Evolutionary conservation across 768 basidiomycete species (phyloP).

Genomic region (Tricholoma sp.): DNA sequence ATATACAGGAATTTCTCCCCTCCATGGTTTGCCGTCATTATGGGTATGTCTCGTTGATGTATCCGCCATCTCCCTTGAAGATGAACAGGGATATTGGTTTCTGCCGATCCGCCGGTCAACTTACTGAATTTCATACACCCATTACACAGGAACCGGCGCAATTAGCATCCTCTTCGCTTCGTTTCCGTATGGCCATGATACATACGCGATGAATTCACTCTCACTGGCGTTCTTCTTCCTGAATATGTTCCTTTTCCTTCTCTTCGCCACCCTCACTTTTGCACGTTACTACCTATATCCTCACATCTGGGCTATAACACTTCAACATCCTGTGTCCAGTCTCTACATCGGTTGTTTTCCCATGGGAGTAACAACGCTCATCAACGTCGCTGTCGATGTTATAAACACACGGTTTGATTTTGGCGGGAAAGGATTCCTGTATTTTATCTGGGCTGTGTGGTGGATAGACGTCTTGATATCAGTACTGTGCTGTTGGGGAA

Average conservation of each 20-base stretch:
- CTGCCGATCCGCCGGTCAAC: not conserved
- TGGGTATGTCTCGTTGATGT: slow-evolving; percentile 28
- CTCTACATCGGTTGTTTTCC: slow-evolving; percentile 40
- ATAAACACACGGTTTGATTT: slow-evolving; percentile 38
- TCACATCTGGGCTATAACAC: slow-evolving; percentile 38
- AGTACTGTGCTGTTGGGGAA: slow-evolving; percentile 50
- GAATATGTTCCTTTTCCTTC: slow-evolving; percentile 39
- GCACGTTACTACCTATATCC: slow-evolving; percentile 40
- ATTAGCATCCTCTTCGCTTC: slow-evolving; percentile 51
- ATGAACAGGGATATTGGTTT: not conserved
- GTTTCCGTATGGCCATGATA: slow-evolving; percentile 49
- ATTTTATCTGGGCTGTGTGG: slow-evolving; percentile 54
- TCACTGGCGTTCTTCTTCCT: slow-evolving; percentile 24
- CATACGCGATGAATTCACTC: slow-evolving; percentile 31
- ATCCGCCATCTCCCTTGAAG: not conserved
- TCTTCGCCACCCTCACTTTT: slow-evolving; percentile 33
- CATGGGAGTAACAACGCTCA: slow-evolving; percentile 51
- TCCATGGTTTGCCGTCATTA: slow-evolving; percentile 38
- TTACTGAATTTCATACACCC: slow-evolving; percentile 3
- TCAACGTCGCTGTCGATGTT: slow-evolving; percentile 37
- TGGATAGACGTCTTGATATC: slow-evolving; percentile 56
- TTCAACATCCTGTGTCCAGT: slow-evolving; percentile 45
- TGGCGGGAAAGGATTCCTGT: slow-evolving; percentile 45
- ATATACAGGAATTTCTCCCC: slow-evolving; percentile 34
- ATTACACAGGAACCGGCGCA: slow-evolving; percentile 37